Evolutionary conservation across 805 yeast genomes (phyloP), one percentile per base, ranked within the genome.

Genomic region (Jamesozyma hellenica): DNA sequence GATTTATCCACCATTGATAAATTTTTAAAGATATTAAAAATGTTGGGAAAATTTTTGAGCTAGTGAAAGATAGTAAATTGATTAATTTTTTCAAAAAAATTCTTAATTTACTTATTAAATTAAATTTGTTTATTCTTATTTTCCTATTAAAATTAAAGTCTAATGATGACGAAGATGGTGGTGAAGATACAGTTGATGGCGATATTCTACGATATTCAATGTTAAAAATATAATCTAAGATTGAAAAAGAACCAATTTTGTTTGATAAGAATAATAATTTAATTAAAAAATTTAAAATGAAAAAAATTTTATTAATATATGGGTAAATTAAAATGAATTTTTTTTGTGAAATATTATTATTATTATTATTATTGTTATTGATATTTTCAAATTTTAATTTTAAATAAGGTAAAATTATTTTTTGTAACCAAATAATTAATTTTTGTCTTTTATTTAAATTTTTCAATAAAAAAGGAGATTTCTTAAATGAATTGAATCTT

Each of bases 1-100:
- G 77, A 19, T 82, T 73, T 44, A 77, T 76, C 94, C 95, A 88
- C 96, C 96, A 88, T 58, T 88, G 96, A 28, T 86, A 67, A 50
- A 88, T 84, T 61, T 86, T 85, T 44, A 88, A 67, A 18, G 79
- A 53, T 55, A 90, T 87, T 38, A 88, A 80, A 2, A 94, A 84
- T 0, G 81, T 70, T 0, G 96, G 96, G 61, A 90, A 75, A 34
- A 78, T 57, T 2, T 82, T 50, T 3, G 57, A 63, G 36, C 75
- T 70, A 10, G 40, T 32, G 23, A 32, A 40, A 3, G 54, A 32
- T 4, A 44, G 34, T 4, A 39, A 17, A 6, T 34, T 23, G 12
- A 32, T 32, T 6, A 47, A 44, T 28, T 55, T 48, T 1, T 50
- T 47, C 4, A 48, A 28, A 3, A 50, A 18, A n/a, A 12, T 28